phyloP scores from a whole-genome alignment of 2,329 filamentous ascomycete genomes.

The Epichloe gansuensis region DNA sequence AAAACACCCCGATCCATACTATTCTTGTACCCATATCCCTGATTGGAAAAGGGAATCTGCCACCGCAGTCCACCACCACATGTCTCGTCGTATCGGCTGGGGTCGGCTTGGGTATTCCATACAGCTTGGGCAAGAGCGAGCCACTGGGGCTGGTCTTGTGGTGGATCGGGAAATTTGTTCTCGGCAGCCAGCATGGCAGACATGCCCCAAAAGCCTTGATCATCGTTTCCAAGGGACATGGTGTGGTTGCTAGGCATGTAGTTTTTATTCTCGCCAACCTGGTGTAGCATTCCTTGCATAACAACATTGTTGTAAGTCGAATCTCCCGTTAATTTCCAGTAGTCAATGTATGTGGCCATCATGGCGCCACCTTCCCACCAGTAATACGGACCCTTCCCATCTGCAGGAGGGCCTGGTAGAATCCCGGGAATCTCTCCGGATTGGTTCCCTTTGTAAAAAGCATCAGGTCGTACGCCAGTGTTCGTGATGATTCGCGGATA shows the following conservation, averaged over 20 bases:
- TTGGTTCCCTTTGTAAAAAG: constrained; percentile 38
- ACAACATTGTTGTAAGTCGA: constrained; percentile 47
- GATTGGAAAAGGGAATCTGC: constrained; percentile 66
- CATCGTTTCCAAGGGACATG: constrained; percentile 52
- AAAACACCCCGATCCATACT: constrained; percentile 21
- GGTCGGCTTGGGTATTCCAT: constrained; percentile 47
- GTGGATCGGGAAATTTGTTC: constrained; percentile 48
- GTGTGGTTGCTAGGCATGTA: constrained; percentile 51
- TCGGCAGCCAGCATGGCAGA: constrained; percentile 57
- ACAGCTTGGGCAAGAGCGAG: constrained; percentile 57
- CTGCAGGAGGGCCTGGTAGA: constrained; percentile 40
- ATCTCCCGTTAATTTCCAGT: constrained; percentile 58
- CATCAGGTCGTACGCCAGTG: constrained; percentile 39
- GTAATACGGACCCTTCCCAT: constrained; percentile 44
- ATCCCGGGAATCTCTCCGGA: constrained; percentile 43
- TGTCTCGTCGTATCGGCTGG: constrained; percentile 49
- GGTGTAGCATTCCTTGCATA: constrained; percentile 43
- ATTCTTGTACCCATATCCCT: constrained; percentile 67
- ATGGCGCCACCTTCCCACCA: constrained; percentile 65
- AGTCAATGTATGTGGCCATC: constrained; percentile 58
- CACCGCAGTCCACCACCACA: constrained; percentile 63
- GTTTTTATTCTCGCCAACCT: constrained; percentile 43
- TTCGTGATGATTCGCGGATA: constrained; percentile 33
- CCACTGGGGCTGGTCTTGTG: constrained; percentile 43
- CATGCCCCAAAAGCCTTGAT: constrained; percentile 60